Evolutionary conservation across 306 rosid species (phyloP).

Genomic region (Malus orientalis): DNA sequence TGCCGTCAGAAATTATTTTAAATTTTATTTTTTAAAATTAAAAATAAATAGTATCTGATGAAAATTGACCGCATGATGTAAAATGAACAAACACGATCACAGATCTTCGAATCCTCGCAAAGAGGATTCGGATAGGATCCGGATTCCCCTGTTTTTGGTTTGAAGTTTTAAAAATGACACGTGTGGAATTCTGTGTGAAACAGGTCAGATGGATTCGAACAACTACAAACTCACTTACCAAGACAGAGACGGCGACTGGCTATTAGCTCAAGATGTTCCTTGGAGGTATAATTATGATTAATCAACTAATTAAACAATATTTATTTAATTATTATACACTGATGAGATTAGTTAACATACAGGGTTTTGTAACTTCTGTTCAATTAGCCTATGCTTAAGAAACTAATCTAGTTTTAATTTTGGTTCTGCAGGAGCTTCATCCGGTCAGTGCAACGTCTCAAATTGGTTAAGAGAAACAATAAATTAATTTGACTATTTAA

Average conservation of each 20-base stretch:
- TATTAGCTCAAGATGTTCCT: slow-evolving; percentile 60
- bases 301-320: neutral
- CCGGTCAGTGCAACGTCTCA: slow-evolving; percentile 48
- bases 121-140: no score
- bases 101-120: no score
- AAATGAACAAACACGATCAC: accelerated
- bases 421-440: slow-evolving; percentile 43
- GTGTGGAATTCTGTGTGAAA: neutral
- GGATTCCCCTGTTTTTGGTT: no score
- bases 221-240: slow-evolving; percentile 54
- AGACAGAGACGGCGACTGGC: slow-evolving; percentile 78
- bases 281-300: slow-evolving; percentile 51
- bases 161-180: neutral
- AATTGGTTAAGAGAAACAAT: slow-evolving; percentile 37
- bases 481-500: neutral
- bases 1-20: no score
- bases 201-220: slow-evolving; percentile 34
- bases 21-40: no score
- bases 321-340: neutral
- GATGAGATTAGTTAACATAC: neutral
- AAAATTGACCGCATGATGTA: no score
- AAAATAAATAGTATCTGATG: no score
- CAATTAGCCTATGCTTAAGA: neutral
- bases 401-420: neutral
- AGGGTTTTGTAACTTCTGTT: neutral